A percentile compares a stretch with the other conserved stretches of the same genome.
phyloP scores from a whole-genome alignment of 129 eudicot species.

The Artemisia argyi region DNA sequence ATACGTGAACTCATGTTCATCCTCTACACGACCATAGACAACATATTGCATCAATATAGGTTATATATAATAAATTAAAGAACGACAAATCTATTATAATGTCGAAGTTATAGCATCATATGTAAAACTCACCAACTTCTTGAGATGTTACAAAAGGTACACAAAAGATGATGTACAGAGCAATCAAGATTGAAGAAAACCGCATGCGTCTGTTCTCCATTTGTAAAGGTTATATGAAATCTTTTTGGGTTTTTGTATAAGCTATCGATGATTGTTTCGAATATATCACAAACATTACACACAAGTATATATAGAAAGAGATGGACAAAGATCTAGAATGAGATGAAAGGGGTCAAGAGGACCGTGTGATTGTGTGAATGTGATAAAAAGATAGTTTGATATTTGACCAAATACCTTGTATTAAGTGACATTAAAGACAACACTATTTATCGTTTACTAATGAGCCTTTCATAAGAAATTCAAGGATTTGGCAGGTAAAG shows the following conservation, averaged over 20 bases:
- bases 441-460: background rate
- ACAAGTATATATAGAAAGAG: background rate
- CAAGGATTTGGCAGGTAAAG: too few relatives aligned
- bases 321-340: background rate
- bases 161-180: slow-evolving; percentile 15
- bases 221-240: slow-evolving; percentile 2
- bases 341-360: background rate
- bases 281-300: background rate
- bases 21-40: slow-evolving; percentile 28
- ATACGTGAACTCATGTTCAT: slow-evolving; percentile 53
- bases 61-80: too few relatives aligned
- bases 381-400: background rate
- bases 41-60: too few relatives aligned
- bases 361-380: slow-evolving; percentile 18
- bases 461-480: too few relatives aligned
- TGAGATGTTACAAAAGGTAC: too few relatives aligned
- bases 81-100: too few relatives aligned
- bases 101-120: too few relatives aligned
- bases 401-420: background rate
- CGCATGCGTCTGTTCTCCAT: slow-evolving; percentile 26
- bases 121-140: too few relatives aligned
- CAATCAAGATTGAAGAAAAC: slow-evolving; percentile 19
- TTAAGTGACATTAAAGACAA: background rate
- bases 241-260: slow-evolving; percentile 9
- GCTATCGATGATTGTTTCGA: slow-evolving; percentile 17